Percentiles rank a stretch among this genome's conserved stretches.
These are phyloP conservation scores for Cutaneotrichosporon dermatis DNA, from an alignment of 1,284 basidiomycete species.

Conservation along the genomic window DNA sequence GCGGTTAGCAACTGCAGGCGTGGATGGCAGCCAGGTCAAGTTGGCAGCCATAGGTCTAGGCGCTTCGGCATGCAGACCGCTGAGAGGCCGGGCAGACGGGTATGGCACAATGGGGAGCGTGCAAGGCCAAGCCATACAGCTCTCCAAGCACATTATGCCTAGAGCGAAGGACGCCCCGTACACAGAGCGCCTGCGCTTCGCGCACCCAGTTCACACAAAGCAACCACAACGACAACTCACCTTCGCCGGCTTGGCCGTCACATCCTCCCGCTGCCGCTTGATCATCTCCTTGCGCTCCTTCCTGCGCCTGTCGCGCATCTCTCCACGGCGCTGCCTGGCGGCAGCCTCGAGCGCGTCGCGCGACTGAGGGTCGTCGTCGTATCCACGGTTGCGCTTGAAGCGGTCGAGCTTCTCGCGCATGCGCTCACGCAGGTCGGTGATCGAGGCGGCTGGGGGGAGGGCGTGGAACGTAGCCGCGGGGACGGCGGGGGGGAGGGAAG, in stretches of 20 bases:
- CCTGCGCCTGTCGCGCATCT: conserved; percentile 73
- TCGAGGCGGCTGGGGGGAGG: conserved; percentile 64
- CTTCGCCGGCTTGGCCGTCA: conserved; percentile 42
- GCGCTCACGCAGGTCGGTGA: conserved; percentile 68
- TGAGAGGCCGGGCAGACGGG: background rate
- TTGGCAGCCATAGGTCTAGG: too few species aligned
- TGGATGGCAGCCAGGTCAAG: too few species aligned
- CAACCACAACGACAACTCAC: conserved; percentile 17
- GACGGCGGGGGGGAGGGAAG: conserved; percentile 19
- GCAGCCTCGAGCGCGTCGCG: conserved; percentile 78
- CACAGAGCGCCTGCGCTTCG: too few species aligned
- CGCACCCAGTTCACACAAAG: too few species aligned
- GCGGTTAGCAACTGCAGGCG: background rate
- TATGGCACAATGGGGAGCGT: too few species aligned
- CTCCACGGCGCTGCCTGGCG: conserved; percentile 66
- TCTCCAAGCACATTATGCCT: too few species aligned
- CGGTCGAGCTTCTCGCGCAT: conserved; percentile 69
- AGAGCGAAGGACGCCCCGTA: too few species aligned
- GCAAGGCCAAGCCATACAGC: too few species aligned
- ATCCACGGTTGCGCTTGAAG: conserved; percentile 56
- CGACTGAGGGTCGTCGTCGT: conserved; percentile 44
- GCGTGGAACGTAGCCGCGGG: conserved; percentile 50
- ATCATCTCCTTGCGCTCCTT: conserved; percentile 80
- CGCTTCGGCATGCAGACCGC: too few species aligned
- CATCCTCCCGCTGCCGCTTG: conserved; percentile 53